These are phyloP conservation scores for Fusarium heterosporum DNA, from an alignment of 2,329 filamentous ascomycete species.

Conservation along the genomic window DNA sequence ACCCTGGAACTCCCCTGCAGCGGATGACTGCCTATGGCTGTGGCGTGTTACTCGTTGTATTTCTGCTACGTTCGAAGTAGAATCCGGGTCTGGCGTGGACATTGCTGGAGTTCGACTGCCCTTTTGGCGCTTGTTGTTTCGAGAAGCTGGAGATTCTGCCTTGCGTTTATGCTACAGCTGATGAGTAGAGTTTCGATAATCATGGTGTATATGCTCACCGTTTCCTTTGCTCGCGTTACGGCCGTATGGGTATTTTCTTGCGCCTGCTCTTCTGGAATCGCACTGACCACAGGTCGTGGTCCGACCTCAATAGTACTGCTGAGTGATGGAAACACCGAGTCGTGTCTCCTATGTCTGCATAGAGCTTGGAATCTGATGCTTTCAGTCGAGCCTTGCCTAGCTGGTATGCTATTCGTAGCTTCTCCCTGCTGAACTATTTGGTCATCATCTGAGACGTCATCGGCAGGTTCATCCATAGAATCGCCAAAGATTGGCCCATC, in stretches of 20 bases:
- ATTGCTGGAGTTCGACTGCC: background rate
- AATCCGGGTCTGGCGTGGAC: background rate
- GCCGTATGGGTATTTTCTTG: background rate
- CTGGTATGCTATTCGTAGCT: background rate
- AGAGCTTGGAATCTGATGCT: no score
- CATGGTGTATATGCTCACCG: background rate
- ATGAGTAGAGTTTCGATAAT: background rate
- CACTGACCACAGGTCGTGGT: background rate
- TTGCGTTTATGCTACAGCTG: background rate
- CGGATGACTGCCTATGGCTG: background rate
- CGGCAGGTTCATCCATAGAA: background rate
- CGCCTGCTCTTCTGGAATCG: no score
- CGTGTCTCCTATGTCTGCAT: no score
- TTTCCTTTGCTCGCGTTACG: background rate
- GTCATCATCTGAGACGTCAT: background rate
- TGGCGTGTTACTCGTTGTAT: background rate
- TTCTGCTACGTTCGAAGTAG: background rate
- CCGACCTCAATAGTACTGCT: background rate
- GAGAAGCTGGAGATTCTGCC: background rate
- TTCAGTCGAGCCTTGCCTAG: background rate
- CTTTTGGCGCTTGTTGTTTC: background rate
- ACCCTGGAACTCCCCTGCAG: conserved; percentile 1
- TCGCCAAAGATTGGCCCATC: background rate
- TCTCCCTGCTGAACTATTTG: background rate
- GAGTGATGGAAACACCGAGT: no score